A percentile compares a stretch with the other conserved stretches of the same genome.
These are phyloP conservation scores for Patellaria atrata DNA, from an alignment of 495 filamentous ascomycete genomes.

Conservation along the genomic window DNA sequence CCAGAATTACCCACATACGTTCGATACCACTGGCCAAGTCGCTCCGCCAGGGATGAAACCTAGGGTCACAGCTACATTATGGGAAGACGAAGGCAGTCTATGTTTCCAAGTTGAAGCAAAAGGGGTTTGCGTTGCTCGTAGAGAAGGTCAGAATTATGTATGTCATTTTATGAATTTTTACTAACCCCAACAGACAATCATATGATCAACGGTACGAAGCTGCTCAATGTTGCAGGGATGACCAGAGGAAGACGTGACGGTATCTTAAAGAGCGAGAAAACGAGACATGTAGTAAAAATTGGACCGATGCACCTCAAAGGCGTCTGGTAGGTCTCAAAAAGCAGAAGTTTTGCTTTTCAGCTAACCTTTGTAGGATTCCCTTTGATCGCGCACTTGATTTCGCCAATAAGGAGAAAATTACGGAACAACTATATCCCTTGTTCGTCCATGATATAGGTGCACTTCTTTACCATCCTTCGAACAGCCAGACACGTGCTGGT, in stretches of 20 bases:
- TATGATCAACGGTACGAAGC: slow-evolving; percentile 98
- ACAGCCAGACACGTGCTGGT: slow-evolving; percentile 55
- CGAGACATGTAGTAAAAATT: slow-evolving; percentile 94
- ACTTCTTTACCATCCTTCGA: slow-evolving; percentile 85
- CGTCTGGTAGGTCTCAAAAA: slow-evolving; percentile 61
- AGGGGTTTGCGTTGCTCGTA: slow-evolving; percentile 85
- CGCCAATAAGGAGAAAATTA: slow-evolving; percentile 99
- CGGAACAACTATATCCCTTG: slow-evolving; percentile 82
- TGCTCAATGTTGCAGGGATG: slow-evolving; percentile 96
- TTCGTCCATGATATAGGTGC: slow-evolving; percentile 97
- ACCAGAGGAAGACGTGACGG: slow-evolving; percentile 90
- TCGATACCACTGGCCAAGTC: slow-evolving; percentile 83
- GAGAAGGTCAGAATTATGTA: slow-evolving; percentile 56
- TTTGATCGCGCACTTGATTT: slow-evolving; percentile 94
- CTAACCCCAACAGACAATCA: slow-evolving; percentile 59
- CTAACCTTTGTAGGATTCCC: slow-evolving; percentile 57
- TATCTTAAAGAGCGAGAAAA: slow-evolving; percentile 95
- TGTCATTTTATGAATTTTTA: slow-evolving; percentile 7
- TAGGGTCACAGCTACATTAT: slow-evolving; percentile 90
- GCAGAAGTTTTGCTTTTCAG: background rate
- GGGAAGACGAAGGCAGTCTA: slow-evolving; percentile 95
- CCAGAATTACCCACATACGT: slow-evolving; percentile 37
- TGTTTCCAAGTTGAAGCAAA: slow-evolving; percentile 97
- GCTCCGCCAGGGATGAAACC: slow-evolving; percentile 96
- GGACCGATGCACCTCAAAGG: slow-evolving; percentile 98